phyloP scores from a whole-genome alignment of 345 rosid genomes.

The Citrus cavaleriei region DNA sequence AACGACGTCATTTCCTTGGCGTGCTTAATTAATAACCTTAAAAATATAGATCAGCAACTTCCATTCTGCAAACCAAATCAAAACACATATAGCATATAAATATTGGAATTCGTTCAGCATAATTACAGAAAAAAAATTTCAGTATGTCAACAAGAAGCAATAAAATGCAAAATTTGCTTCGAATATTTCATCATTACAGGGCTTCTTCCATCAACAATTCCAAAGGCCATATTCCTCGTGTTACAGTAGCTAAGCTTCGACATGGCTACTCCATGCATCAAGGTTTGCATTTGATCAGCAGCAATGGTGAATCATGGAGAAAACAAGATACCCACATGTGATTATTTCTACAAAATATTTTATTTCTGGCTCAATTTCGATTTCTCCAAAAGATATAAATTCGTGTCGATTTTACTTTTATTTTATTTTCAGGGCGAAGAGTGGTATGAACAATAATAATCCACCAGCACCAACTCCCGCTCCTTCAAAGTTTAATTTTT shows the following conservation, averaged over 20 bases:
- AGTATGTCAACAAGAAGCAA: neutral
- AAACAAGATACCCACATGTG: neutral
- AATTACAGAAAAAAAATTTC: neutral
- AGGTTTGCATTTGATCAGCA: constrained; percentile 16
- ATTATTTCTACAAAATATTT: neutral
- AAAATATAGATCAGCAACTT: neutral
- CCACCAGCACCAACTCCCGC: constrained; percentile 18
- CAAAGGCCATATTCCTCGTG: neutral
- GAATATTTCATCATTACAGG: neutral
- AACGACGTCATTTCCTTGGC: constrained; percentile 16
- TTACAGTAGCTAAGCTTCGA: neutral
- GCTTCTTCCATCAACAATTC: neutral
- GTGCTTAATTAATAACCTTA: neutral
- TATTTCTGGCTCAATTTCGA: neutral
- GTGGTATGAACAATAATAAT: constrained; percentile 3
- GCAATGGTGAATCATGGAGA: neutral
- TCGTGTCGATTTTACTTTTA: neutral
- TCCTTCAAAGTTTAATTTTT: constrained; percentile 30
- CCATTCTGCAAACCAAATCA: neutral
- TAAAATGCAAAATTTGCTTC: neutral
- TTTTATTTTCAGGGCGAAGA: constrained; percentile 9
- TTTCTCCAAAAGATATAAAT: neutral
- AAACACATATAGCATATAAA: neutral
- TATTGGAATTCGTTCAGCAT: neutral
- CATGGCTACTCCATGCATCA: constrained; percentile 13